Conservation (phyloP, 768 basidiomycete genomes). For the Harrya chromipes region DNA sequence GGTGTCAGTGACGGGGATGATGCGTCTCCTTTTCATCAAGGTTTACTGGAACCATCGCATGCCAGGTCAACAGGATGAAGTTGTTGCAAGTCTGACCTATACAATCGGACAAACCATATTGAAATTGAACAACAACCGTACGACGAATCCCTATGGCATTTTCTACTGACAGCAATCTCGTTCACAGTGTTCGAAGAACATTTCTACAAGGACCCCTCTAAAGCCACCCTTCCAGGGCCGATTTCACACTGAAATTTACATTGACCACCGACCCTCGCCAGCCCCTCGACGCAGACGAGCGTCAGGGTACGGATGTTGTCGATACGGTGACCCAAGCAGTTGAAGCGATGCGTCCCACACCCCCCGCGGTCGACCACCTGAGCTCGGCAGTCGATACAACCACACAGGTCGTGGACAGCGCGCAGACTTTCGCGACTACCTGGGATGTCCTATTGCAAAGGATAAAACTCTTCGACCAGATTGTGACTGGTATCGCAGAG, state of each 20-base stretch:
- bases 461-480: background rate
- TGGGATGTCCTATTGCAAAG: background rate
- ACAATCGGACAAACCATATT: background rate
- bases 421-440: background rate
- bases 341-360: no score
- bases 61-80: background rate
- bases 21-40: background rate
- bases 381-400: background rate
- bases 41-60: background rate
- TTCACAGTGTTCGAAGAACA: background rate
- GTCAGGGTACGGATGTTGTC: background rate
- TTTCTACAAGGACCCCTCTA: no score
- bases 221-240: background rate
- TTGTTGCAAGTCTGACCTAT: background rate
- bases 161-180: background rate
- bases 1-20: background rate
- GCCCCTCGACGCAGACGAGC: background rate
- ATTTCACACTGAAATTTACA: background rate
- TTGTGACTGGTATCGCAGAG: background rate
- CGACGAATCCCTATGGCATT: background rate
- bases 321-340: background rate
- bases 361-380: background rate
- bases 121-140: background rate
- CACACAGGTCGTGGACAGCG: background rate
- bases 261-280: background rate